Evolutionary conservation across 2,329 filamentous ascomycete species (phyloP).

Genomic region (Microascus cirrosus): DNA sequence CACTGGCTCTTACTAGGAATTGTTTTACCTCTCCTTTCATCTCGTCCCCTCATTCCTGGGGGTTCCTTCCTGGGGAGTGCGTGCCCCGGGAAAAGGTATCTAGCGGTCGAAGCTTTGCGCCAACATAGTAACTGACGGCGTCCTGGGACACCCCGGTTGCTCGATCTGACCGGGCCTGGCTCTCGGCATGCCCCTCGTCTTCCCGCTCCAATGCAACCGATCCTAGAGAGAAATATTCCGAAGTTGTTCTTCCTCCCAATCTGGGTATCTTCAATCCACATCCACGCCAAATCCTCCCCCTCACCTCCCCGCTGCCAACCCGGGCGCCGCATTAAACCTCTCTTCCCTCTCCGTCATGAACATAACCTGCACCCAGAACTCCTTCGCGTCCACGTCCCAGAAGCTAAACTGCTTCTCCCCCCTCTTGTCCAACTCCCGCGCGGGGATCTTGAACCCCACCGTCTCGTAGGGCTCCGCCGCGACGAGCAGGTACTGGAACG

Average conservation of each 20-base stretch:
- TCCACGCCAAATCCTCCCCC: not conserved
- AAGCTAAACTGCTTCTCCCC: slow-evolving; percentile 86
- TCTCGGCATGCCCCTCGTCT: no score
- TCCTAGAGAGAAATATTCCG: not conserved
- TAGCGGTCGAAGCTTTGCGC: no score
- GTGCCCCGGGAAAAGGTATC: no score
- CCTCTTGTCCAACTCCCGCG: slow-evolving; percentile 79
- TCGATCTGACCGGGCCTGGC: no score
- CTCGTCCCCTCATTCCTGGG: not conserved
- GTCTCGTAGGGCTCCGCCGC: slow-evolving; percentile 98
- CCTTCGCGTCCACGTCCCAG: slow-evolving; percentile 91
- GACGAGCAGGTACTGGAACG: slow-evolving; percentile 88
- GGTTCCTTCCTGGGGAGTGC: not conserved
- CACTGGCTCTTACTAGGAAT: not conserved
- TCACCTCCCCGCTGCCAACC: slow-evolving; percentile 39
- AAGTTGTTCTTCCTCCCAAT: not conserved
- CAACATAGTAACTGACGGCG: no score
- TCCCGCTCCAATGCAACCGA: not conserved
- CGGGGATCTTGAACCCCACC: slow-evolving; percentile 90
- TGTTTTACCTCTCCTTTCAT: not conserved
- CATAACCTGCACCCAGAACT: slow-evolving; percentile 96
- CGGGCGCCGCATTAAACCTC: slow-evolving; percentile 60
- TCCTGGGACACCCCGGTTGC: no score
- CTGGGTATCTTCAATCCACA: not conserved
- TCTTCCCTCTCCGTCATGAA: slow-evolving; percentile 98